These are phyloP conservation scores for Sophora flavescens DNA, from an alignment of 306 rosid genomes.

Conservation along the genomic window DNA sequence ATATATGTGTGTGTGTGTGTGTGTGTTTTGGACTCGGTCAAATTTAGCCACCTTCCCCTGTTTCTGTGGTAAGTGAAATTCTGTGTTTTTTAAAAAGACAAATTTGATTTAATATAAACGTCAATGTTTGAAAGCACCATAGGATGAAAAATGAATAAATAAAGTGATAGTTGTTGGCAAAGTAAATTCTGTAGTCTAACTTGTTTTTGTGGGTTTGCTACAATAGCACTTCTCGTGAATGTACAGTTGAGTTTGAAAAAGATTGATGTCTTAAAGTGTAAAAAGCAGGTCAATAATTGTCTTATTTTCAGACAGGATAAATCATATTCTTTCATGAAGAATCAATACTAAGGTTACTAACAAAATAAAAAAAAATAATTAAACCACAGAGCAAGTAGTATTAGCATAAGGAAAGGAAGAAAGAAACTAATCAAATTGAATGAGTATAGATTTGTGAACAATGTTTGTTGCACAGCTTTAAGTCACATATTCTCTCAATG, in stretches of 20 bases:
- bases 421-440: slow-evolving; percentile 23
- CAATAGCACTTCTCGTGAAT: slow-evolving; percentile 49
- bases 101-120: slow-evolving; percentile 39
- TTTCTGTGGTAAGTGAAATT: slow-evolving; percentile 26
- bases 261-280: slow-evolving; percentile 34
- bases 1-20: too few relatives aligned
- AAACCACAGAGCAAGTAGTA: neutral
- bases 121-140: slow-evolving; percentile 27
- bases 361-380: neutral
- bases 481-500: neutral
- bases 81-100: slow-evolving; percentile 19
- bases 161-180: slow-evolving; percentile 42
- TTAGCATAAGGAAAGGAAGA: neutral
- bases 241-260: slow-evolving; percentile 47
- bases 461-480: neutral
- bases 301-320: slow-evolving; percentile 38
- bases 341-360: slow-evolving; percentile 40
- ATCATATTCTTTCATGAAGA: slow-evolving; percentile 41
- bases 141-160: slow-evolving; percentile 22
- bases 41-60: slow-evolving; percentile 13
- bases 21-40: slow-evolving; percentile 35
- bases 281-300: slow-evolving; percentile 44
- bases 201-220: slow-evolving; percentile 44
- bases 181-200: slow-evolving; percentile 35
- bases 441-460: neutral